Evolutionary conservation across 2,329 filamentous ascomycete species (phyloP).

Genomic region (Diaporthe velutina): DNA sequence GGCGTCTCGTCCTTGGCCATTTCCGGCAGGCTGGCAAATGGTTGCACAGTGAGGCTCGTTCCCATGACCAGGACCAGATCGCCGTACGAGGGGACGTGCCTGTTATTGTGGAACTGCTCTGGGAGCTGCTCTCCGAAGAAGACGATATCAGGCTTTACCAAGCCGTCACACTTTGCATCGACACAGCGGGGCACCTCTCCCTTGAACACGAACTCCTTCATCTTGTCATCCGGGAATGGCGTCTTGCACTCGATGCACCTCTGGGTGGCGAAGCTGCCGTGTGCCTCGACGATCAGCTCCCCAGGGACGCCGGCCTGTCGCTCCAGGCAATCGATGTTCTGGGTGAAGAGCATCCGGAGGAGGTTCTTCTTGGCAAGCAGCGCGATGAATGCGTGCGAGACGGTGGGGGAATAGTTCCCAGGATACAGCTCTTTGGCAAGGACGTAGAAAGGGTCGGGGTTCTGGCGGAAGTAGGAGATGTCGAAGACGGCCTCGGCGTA

Average conservation of each 20-base stretch:
- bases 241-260: conserved; percentile 89
- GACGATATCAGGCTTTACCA: conserved; percentile 95
- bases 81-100: conserved; percentile 59
- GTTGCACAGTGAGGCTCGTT: conserved; percentile 88
- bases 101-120: conserved; percentile 71
- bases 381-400: conserved; percentile 90
- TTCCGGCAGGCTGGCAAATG: conserved; percentile 85
- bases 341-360: conserved; percentile 90
- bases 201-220: conserved; percentile 76
- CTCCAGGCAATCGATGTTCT: conserved; percentile 98
- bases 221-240: conserved; percentile 78
- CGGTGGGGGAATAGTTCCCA: conserved; percentile 87
- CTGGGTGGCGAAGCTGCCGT: conserved; percentile 94
- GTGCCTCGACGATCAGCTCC: conserved; percentile 89
- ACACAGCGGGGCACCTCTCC: conserved; percentile 80
- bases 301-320: conserved; percentile 85
- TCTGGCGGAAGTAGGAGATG: conserved; percentile 86
- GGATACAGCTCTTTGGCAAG: conserved; percentile 94
- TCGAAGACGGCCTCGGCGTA: conserved; percentile 96
- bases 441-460: conserved; percentile 92
- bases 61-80: conserved; percentile 70
- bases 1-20: conserved; percentile 74
- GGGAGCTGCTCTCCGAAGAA: conserved; percentile 84
- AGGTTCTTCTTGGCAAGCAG: conserved; percentile 84
- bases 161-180: conserved; percentile 73